Evolutionary conservation across 495 filamentous ascomycete genomes (phyloP).

Genomic region (Aspergillus sclerotioniger): DNA sequence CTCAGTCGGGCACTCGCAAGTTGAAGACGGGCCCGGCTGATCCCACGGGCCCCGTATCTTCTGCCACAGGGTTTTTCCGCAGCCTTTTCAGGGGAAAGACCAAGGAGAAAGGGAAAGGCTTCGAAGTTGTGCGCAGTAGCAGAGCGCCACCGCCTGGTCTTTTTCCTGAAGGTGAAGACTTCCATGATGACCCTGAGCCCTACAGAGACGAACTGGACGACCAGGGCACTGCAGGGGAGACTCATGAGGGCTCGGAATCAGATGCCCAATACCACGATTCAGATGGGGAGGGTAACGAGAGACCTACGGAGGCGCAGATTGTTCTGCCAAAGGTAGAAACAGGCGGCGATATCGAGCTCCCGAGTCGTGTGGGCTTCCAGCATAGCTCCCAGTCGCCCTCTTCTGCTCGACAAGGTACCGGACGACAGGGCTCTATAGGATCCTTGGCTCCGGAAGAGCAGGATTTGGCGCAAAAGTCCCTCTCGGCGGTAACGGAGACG

Average conservation of each 20-base stretch:
- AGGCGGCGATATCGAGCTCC: conserved; percentile 60
- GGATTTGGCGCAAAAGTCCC: conserved; percentile 6
- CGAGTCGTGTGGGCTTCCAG: conserved; percentile 62
- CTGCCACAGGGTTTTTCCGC: conserved; percentile 85
- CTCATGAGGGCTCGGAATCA: conserved; percentile 28
- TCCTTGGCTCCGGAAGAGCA: conserved; percentile 12
- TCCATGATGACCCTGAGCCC: conserved; percentile 56
- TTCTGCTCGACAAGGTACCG: conserved; percentile 63
- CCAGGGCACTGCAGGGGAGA: conserved; percentile 22
- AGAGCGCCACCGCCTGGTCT: conserved; percentile 54
- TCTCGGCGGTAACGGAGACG: conserved; percentile 28
- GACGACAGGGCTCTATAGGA: conserved; percentile 40
- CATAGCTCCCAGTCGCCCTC: conserved; percentile 47
- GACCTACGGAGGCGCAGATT: conserved; percentile 25
- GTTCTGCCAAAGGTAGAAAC: conserved; percentile 63
- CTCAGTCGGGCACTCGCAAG: conserved; percentile 73
- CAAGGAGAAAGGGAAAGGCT: conserved; percentile 89
- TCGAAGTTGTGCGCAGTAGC: conserved; percentile 89
- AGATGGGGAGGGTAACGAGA: conserved; percentile 37
- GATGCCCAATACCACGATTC: conserved; percentile 48
- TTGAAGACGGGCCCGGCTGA: conserved; percentile 93
- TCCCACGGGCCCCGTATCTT: conserved; percentile 84
- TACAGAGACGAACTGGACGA: conserved; percentile 60
- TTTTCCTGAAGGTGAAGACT: conserved; percentile 37
- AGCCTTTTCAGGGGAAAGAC: conserved; percentile 74